Conservation (phyloP, 352 stramenopile genomes). For the Phytophthora multivora region DNA sequence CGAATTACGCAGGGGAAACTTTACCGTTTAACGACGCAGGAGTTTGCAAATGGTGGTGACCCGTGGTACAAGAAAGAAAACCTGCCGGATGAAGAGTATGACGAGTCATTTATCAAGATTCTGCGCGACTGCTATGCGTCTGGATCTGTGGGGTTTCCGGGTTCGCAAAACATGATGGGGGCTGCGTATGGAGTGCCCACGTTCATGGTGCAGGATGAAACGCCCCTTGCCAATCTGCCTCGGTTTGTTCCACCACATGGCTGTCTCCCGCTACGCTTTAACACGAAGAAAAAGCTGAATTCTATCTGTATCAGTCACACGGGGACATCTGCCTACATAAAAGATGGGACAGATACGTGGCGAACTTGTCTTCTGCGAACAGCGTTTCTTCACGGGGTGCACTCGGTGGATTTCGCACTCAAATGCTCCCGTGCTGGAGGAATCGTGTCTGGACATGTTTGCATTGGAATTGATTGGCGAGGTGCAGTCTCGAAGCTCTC, state of each 20-base stretch:
- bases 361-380: conserved; percentile 70
- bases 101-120: conserved; percentile 87
- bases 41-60: conserved; percentile 87
- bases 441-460: conserved; percentile 74
- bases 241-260: conserved; percentile 68
- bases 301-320: conserved; percentile 78
- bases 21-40: conserved; percentile 87
- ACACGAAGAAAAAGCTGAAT: conserved; percentile 59
- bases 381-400: conserved; percentile 65
- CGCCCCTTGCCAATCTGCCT: conserved; percentile 61
- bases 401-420: conserved; percentile 79
- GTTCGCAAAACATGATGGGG: conserved; percentile 86
- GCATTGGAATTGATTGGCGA: conserved; percentile 72
- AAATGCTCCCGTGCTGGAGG: conserved; percentile 73
- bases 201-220: conserved; percentile 84
- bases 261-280: conserved; percentile 62
- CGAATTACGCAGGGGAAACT: conserved; percentile 83
- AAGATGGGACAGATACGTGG: conserved; percentile 63
- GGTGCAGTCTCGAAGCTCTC: conserved; percentile 6
- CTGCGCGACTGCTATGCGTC: conserved; percentile 87
- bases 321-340: conserved; percentile 59
- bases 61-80: conserved; percentile 92
- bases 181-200: conserved; percentile 87
- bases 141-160: conserved; percentile 78
- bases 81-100: conserved; percentile 85